Base-by-base conservation (phyloP, 805 yeast species). In the Metahyphopichia silvanorum region DNA sequence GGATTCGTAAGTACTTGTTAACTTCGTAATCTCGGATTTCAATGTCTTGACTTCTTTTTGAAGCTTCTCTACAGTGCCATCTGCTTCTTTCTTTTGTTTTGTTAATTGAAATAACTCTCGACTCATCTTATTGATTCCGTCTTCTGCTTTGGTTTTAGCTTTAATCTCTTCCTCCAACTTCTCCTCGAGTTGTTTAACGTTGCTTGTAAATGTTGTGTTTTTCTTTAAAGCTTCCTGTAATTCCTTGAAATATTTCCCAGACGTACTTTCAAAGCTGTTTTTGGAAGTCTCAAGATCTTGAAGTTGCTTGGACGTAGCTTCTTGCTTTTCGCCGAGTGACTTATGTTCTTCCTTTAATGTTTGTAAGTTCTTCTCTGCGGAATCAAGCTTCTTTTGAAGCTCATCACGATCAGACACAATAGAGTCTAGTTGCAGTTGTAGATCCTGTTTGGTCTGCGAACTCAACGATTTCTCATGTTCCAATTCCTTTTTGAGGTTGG, bases 71-170 rank as follows among this genome's bases (percentile, higher is more conserved):
- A 74, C 55, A 6, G 57, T 55, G 16, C 63, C 62, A 27, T 72
- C 78, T 5, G 71, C 46, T 0, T 72, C 71, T 2, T 73, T 77
- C 37, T 79, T 80, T 21, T 77, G 77, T 34, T 75, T 76, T 0
- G 78, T 71, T 26, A 87, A 62, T 29, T 73, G 73, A 55, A 86
- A 75, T 19, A 89, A 62, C 42, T 89, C 98, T 24, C 91, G 66
- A 34, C 82, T 83, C 95, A 89, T 85, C 45, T 87, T 88, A 51
- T 88, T 88, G 32, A 89, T 81, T 4, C 95, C 97, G 38, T 77
- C 81, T 47, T 89, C 96, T 1, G 91, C 84, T 42, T 74, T 80
- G 16, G 68, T 67, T 44, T 77, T 82, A 9, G 70, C 73, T 6
- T 53, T 55, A 27, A 60, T 67, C 6, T 61, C 34, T 2, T 49